Evolutionary conservation across 176 grass and related monocot genomes (phyloP).

Genomic region (Ensete glaucum): DNA sequence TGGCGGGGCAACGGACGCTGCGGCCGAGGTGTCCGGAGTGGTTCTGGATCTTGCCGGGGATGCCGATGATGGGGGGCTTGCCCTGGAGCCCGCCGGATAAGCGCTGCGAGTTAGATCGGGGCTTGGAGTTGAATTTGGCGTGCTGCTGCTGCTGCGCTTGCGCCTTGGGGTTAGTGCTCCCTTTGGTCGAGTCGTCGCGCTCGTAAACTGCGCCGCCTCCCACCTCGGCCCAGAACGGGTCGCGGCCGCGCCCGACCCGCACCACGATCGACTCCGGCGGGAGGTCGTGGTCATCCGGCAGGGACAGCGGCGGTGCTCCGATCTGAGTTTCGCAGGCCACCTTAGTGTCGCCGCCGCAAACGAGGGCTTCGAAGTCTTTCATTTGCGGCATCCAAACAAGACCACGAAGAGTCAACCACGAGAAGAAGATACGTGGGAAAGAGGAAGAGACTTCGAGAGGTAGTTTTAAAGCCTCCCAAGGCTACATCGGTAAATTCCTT

Average conservation of each 20-base stretch:
- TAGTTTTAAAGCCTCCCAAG: too few species aligned
- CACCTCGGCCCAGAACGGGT: slow-evolving; percentile 46
- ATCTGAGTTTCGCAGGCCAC: too few species aligned
- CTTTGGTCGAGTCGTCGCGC: slow-evolving; percentile 65
- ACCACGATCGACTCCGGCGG: slow-evolving; percentile 34
- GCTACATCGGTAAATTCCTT: too few species aligned
- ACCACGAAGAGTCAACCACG: too few species aligned
- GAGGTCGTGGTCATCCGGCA: background rate
- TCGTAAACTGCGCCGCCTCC: slow-evolving; percentile 37
- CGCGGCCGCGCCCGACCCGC: slow-evolving; percentile 8
- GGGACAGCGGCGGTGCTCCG: background rate
- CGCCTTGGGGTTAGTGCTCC: background rate
- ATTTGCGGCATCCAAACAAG: background rate
- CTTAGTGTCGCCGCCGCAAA: background rate
- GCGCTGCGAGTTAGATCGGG: slow-evolving; percentile 31
- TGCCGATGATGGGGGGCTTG: slow-evolving; percentile 14
- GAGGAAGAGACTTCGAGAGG: too few species aligned
- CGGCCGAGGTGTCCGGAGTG: slow-evolving; percentile 19
- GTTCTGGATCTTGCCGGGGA: slow-evolving; percentile 34
- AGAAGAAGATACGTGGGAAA: too few species aligned
- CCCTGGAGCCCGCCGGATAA: slow-evolving; percentile 28
- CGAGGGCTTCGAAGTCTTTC: slow-evolving; percentile 1
- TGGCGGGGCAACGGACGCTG: slow-evolving; percentile 23
- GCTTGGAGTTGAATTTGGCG: background rate
- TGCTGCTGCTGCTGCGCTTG: slow-evolving; percentile 16